Evolutionary conservation across 257 asterid species (phyloP), one percentile per base, ranked within the genome.

Genomic region (Verbascum thapsus): DNA sequence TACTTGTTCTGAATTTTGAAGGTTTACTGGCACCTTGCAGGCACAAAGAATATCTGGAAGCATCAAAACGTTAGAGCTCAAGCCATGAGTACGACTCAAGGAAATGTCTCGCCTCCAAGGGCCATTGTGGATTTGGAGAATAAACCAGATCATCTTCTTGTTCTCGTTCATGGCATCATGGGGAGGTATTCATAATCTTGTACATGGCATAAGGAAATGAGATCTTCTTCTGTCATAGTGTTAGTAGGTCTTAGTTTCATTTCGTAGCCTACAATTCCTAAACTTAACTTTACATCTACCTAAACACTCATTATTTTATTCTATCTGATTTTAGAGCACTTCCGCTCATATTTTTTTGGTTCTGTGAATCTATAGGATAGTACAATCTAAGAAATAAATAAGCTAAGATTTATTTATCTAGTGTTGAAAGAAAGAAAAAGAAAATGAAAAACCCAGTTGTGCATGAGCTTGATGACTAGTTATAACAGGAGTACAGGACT

Each of bases 151-250:
- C 87, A 81, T 78, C 87, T 81, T 48, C 77, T 81, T 66, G 81
- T 81, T 61, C 84, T 81, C 63, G 87, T 81, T 65, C 87, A 81
- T 66, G 87, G 87, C 58, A 81, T 81, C 61, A 60, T 78, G 81
- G 87, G 73, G 42, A 83, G 90, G 90, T 83, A 78, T 67, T 61
- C 26, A 5, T 41, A 52, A 45, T 37, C n/a, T 56, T 63, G 59
- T 39, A 54, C 45, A 23, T 68, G 23, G 30, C 53, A 18, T 41
- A 32, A 22, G 56, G 60, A 61, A 72, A 48, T 53, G 7, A 49
- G 13, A 40, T 38, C 64, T 26, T 40, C 4, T 8, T 55, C n/a
- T n/a, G n/a, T n/a, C n/a, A n/a, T n/a, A n/a, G n/a, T n/a, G n/a
- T n/a, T n/a, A n/a, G n/a, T n/a, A n/a, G n/a, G n/a, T n/a, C n/a